A percentile compares a stretch with the other conserved stretches of the same genome.
phyloP scores from a whole-genome alignment of 495 filamentous ascomycete genomes.

The Podospora pseudopauciseta region DNA sequence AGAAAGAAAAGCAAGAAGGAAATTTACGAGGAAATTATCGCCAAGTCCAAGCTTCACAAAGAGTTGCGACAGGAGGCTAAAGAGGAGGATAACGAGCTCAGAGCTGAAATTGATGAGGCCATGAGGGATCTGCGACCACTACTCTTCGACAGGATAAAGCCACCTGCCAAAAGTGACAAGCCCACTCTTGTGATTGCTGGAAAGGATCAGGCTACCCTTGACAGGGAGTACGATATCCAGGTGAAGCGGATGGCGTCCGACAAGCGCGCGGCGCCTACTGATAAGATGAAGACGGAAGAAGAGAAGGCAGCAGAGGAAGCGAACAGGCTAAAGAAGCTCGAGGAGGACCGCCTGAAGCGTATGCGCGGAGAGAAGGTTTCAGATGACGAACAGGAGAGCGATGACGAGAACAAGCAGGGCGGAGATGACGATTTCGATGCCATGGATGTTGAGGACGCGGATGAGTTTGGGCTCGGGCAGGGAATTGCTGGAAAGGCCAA shows the following conservation, averaged over 20 bases:
- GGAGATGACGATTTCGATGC: constrained; percentile 22
- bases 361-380: constrained; percentile 65
- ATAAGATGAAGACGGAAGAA: constrained; percentile 86
- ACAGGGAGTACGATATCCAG: constrained; percentile 80
- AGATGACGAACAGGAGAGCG: constrained; percentile 50
- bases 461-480: constrained; percentile 53
- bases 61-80: constrained; percentile 73
- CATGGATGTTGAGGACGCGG: constrained; percentile 45
- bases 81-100: constrained; percentile 89
- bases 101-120: constrained; percentile 54
- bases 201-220: constrained; percentile 58
- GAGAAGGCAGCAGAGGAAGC: constrained; percentile 76
- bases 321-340: constrained; percentile 68
- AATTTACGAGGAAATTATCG: constrained; percentile 95
- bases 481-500: constrained; percentile 37
- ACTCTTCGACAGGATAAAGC: constrained; percentile 44
- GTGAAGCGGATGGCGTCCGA: constrained; percentile 79
- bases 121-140: constrained; percentile 75
- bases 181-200: constrained; percentile 58
- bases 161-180: constrained; percentile 33
- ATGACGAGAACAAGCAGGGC: constrained; percentile 44
- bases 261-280: constrained; percentile 74
- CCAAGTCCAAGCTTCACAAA: constrained; percentile 94
- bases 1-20: constrained; percentile 90
- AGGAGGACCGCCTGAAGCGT: constrained; percentile 66